These are phyloP conservation scores for Yamadazyma sp. DNA, from an alignment of 805 yeast genomes.

Conservation along the genomic window DNA sequence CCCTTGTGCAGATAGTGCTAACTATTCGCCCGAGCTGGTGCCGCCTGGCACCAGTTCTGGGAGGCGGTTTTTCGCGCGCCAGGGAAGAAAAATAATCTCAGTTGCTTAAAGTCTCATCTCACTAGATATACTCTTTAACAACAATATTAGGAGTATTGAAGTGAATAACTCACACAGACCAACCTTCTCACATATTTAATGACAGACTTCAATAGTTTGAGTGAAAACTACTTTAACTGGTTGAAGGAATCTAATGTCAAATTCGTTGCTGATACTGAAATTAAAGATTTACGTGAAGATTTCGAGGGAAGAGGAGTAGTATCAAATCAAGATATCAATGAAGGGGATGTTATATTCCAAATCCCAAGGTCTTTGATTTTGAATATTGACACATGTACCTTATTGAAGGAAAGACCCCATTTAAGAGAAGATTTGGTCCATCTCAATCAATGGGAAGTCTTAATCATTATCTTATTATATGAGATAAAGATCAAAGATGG, in stretches of 20 bases:
- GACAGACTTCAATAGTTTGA: slow-evolving; percentile 13
- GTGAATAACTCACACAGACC: too few species aligned
- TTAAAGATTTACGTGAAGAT: slow-evolving; percentile 56
- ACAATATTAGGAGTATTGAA: too few species aligned
- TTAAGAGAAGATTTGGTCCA: slow-evolving; percentile 32
- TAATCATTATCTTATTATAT: slow-evolving; percentile 65
- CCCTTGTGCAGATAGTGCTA: too few species aligned
- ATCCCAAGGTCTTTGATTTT: slow-evolving; percentile 61
- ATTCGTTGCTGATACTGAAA: slow-evolving; percentile 53
- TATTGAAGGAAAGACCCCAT: slow-evolving; percentile 31
- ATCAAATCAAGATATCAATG: slow-evolving; percentile 57
- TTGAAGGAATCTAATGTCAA: slow-evolving; percentile 30
- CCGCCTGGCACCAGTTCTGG: too few species aligned
- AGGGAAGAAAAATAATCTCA: too few species aligned
- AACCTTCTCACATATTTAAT: too few species aligned
- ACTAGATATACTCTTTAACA: too few species aligned
- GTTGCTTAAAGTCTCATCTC: too few species aligned
- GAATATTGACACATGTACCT: slow-evolving; percentile 55
- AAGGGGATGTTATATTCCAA: slow-evolving; percentile 64
- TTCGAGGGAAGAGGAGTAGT: slow-evolving; percentile 78
- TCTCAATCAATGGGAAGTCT: slow-evolving; percentile 72
- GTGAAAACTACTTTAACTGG: slow-evolving; percentile 27
- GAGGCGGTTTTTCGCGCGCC: too few species aligned
- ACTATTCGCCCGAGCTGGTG: too few species aligned
- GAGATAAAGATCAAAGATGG: slow-evolving; percentile 47